These are phyloP conservation scores for Filobasidium uniguttulatum DNA, from an alignment of 1,284 basidiomycete genomes.

Conservation along the genomic window DNA sequence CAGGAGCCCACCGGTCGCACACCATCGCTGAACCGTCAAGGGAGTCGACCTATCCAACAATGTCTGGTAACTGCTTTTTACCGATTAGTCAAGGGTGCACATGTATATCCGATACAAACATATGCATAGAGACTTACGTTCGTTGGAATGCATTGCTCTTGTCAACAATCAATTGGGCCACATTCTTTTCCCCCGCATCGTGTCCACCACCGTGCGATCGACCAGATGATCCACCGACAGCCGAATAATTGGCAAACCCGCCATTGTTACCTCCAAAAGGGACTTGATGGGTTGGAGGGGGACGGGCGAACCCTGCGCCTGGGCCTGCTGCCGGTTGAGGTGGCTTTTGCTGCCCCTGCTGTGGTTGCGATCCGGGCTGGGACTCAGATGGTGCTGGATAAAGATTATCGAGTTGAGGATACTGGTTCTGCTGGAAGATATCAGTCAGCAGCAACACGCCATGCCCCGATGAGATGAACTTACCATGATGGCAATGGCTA, in stretches of 20 bases:
- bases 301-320: slow-evolving; percentile 34
- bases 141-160: slow-evolving; percentile 32
- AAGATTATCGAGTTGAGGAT: slow-evolving; percentile 15
- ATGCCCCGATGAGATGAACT: neutral
- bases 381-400: slow-evolving; percentile 9
- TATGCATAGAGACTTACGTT: slow-evolving; percentile 17
- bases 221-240: neutral
- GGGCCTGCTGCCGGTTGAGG: slow-evolving; percentile 25
- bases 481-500: slow-evolving; percentile 4
- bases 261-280: no score
- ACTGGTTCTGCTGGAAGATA: slow-evolving; percentile 3
- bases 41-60: slow-evolving; percentile 83
- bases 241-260: slow-evolving; percentile 1
- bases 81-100: neutral
- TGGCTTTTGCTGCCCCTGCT: neutral
- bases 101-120: neutral
- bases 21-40: slow-evolving; percentile 75
- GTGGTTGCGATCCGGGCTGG: slow-evolving; percentile 1
- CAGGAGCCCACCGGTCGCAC: slow-evolving; percentile 59
- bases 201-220: slow-evolving; percentile 4
- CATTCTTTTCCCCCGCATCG: slow-evolving; percentile 30
- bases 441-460: neutral
- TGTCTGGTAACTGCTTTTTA: slow-evolving; percentile 49
- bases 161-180: slow-evolving; percentile 33
- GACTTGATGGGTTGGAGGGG: slow-evolving; percentile 11